Evolutionary conservation across 305 asterid species (phyloP).

Genomic region (Petunia hybrid): DNA sequence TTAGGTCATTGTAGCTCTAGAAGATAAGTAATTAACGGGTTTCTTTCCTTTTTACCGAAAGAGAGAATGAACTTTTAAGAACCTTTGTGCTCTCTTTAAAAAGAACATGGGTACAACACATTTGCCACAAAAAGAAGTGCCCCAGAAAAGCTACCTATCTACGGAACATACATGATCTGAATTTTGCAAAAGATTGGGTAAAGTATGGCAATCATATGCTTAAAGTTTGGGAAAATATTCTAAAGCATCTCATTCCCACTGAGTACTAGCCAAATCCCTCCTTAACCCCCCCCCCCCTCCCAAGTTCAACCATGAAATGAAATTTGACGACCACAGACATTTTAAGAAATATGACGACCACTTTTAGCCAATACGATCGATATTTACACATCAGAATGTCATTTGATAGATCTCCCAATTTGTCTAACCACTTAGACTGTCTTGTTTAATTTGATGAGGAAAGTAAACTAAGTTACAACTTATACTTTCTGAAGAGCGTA

Average conservation of each 20-base stretch:
- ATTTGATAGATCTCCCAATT: too few species aligned
- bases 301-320: background rate
- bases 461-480: too few species aligned
- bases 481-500: too few species aligned
- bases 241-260: background rate
- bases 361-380: background rate
- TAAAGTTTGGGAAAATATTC: constrained; percentile 16
- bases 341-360: background rate
- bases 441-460: too few species aligned
- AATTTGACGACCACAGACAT: background rate
- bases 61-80: background rate
- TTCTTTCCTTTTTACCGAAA: constrained; percentile 4
- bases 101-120: background rate
- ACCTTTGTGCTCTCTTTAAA: background rate
- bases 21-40: background rate
- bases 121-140: background rate
- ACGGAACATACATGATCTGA: constrained; percentile 3
- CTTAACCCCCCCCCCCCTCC: background rate
- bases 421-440: too few species aligned
- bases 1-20: too few species aligned
- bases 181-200: constrained; percentile 18
- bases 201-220: constrained; percentile 18
- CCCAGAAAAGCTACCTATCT: background rate
- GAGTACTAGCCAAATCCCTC: background rate
- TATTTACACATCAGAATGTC: too few species aligned